Percentiles rank a stretch among this genome's conserved stretches.
Evolutionary conservation across 176 grass and related monocot species (phyloP).

Genomic region (maize (Zea mays)): DNA sequence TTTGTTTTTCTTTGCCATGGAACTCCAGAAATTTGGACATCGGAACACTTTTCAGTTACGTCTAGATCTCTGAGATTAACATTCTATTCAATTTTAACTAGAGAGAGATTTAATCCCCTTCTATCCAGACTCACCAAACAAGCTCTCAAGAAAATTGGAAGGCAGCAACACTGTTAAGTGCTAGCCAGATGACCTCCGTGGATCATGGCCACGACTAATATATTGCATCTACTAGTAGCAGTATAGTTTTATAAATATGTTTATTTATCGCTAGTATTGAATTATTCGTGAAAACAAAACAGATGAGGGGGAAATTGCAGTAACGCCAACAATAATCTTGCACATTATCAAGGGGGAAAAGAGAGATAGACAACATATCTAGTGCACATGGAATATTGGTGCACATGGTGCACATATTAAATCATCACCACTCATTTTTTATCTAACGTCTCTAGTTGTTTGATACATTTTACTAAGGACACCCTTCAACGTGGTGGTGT

Average conservation of each 20-base stretch:
- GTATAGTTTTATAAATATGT: background rate
- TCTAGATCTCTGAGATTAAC: background rate
- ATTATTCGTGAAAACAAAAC: background rate
- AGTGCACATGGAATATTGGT: no score
- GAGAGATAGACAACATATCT: no score
- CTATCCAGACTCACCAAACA: no score
- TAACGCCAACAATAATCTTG: background rate
- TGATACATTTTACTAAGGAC: no score
- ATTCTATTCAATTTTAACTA: background rate
- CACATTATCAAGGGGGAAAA: background rate
- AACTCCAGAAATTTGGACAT: slow-evolving; percentile 20
- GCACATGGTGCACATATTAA: no score
- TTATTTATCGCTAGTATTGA: slow-evolving; percentile 8
- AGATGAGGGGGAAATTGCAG: background rate
- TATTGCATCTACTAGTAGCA: slow-evolving; percentile 1
- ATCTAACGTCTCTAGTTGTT: no score
- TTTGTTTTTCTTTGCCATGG: slow-evolving; percentile 23
- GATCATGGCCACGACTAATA: slow-evolving; percentile 23
- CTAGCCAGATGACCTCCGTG: background rate
- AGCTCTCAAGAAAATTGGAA: no score
- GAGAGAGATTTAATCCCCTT: no score
- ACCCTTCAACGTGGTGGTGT: no score
- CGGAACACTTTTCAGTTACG: background rate
- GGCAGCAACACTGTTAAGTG: background rate
- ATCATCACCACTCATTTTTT: no score